These are phyloP conservation scores for Penicillium sp. DNA, from an alignment of 2,329 filamentous ascomycete genomes.

Conservation along the genomic window DNA sequence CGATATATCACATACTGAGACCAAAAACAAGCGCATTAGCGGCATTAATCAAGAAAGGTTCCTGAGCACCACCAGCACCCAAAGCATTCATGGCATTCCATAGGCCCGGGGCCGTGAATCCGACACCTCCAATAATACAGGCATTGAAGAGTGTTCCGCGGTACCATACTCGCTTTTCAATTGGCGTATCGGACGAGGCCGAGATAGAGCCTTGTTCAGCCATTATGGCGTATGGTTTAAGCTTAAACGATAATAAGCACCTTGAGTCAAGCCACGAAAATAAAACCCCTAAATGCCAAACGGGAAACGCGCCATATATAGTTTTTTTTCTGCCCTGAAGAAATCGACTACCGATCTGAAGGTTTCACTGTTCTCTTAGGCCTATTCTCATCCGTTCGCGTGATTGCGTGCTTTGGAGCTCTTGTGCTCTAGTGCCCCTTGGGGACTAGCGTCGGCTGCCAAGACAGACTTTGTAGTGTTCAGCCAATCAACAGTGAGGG, in stretches of 20 bases:
- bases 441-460: background rate
- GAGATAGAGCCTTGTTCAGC: slow-evolving; percentile 14
- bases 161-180: slow-evolving; percentile 44
- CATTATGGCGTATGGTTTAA: slow-evolving; percentile 11
- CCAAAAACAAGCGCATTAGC: slow-evolving; percentile 54
- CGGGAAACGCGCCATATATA: background rate
- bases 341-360: background rate
- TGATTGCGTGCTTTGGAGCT: slow-evolving; percentile 8
- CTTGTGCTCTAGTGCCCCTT: background rate
- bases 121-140: slow-evolving; percentile 54
- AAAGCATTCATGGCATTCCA: slow-evolving; percentile 59
- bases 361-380: background rate
- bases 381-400: background rate
- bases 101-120: slow-evolving; percentile 48
- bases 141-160: slow-evolving; percentile 56
- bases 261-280: background rate
- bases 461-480: background rate
- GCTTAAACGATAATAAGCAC: background rate
- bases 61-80: slow-evolving; percentile 54
- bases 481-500: background rate
- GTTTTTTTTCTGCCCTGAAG: background rate
- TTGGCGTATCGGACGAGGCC: slow-evolving; percentile 8
- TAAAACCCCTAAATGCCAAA: background rate
- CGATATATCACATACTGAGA: slow-evolving; percentile 25
- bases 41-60: slow-evolving; percentile 54